Evolutionary conservation across 2,329 filamentous ascomycete species (phyloP).

Genomic region (Alternaria panax): DNA sequence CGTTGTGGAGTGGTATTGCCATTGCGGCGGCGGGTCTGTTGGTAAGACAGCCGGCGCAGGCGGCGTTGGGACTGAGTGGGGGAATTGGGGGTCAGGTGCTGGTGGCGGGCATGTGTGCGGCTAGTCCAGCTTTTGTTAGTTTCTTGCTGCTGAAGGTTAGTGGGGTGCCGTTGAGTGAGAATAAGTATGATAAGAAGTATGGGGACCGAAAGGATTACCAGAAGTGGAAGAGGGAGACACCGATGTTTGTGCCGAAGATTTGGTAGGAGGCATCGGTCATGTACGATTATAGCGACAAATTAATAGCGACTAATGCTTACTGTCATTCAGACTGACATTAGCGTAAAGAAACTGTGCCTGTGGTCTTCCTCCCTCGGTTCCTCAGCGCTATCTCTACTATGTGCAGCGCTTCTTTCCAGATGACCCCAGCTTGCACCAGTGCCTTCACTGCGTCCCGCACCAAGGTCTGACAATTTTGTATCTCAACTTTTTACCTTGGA

Average conservation of each 20-base stretch:
- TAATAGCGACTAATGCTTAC: no score
- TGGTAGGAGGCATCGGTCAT: slow-evolving; percentile 32
- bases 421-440: not conserved
- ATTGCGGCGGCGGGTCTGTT: slow-evolving; percentile 66
- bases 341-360: no score
- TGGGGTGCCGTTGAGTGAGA: slow-evolving; percentile 71
- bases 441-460: not conserved
- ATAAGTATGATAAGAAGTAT: slow-evolving; percentile 71
- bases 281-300: no score
- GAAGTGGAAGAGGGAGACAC: slow-evolving; percentile 72
- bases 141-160: slow-evolving; percentile 70
- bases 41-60: slow-evolving; percentile 61
- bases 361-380: not conserved
- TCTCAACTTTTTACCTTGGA: not conserved
- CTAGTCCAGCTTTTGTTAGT: slow-evolving; percentile 70
- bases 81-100: slow-evolving; percentile 52
- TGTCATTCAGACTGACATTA: no score
- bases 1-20: slow-evolving; percentile 73
- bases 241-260: slow-evolving; percentile 69
- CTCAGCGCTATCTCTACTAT: not conserved
- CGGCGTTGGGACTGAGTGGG: slow-evolving; percentile 63
- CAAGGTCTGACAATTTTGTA: slow-evolving; percentile 1
- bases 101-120: slow-evolving; percentile 61
- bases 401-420: not conserved
- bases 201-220: slow-evolving; percentile 71